Percentiles rank a stretch among this genome's conserved stretches.
phyloP scores from a whole-genome alignment of 305 asterid genomes.

The Rubia tinctorum region DNA sequence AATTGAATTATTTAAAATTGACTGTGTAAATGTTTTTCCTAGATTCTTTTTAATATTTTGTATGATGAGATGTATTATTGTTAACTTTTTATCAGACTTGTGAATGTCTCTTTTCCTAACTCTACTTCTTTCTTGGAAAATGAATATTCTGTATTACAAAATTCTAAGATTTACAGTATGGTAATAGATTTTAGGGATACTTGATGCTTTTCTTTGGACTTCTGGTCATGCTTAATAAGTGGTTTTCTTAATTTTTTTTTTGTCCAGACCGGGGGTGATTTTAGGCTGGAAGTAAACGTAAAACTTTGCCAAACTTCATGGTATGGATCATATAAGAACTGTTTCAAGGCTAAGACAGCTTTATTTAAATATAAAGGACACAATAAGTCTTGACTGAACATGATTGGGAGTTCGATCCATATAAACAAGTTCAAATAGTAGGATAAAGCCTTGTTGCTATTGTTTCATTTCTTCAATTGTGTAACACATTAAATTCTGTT shows the following conservation, averaged over 20 bases:
- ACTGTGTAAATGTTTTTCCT: background rate
- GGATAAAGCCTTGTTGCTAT: background rate
- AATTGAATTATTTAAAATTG: no score
- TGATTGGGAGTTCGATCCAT: no score
- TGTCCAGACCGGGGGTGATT: no score
- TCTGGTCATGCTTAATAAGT: conserved; percentile 7
- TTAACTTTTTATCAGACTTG: background rate
- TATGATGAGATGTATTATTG: background rate
- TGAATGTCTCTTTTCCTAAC: background rate
- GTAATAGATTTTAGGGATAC: no score
- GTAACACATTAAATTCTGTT: conserved; percentile 30
- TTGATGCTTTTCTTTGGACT: background rate
- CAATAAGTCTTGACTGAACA: no score
- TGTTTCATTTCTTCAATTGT: conserved; percentile 10
- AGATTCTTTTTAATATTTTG: background rate
- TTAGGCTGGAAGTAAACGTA: no score
- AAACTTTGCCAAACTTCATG: background rate
- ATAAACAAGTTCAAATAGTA: background rate
- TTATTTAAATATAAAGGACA: no score
- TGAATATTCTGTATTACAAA: background rate
- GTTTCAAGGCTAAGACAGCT: background rate
- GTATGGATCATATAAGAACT: background rate
- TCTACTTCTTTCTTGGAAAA: conserved; percentile 11
- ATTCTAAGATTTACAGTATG: background rate
- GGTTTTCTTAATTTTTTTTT: conserved; percentile 15